Conservation (phyloP, 139 green algal species). For the Yamagishiella unicocca region DNA sequence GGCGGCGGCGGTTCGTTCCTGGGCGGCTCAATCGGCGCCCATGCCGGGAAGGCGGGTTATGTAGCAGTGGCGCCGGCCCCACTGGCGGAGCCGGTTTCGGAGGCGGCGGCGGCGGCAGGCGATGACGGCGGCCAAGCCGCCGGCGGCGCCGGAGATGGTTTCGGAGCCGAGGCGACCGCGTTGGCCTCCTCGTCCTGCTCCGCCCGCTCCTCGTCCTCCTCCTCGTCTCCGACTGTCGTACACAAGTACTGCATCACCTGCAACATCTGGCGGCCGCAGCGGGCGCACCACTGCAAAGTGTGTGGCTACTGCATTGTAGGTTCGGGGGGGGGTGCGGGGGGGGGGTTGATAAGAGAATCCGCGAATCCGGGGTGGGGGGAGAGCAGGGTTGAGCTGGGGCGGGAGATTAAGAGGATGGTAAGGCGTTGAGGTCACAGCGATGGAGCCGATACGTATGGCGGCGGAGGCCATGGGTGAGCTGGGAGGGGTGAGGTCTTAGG, state of each 20-base stretch:
- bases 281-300: constrained; percentile 73
- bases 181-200: not conserved
- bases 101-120: not conserved
- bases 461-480: too few relatives aligned
- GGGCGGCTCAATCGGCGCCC: too few relatives aligned
- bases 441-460: too few relatives aligned
- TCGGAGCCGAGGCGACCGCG: not conserved
- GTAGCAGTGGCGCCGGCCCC: not conserved
- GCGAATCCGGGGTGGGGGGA: too few relatives aligned
- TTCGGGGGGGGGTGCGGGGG: not conserved
- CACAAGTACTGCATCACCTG: constrained; percentile 81
- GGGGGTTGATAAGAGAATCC: too few relatives aligned
- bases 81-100: not conserved
- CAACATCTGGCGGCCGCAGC: constrained; percentile 78
- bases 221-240: not conserved
- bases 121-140: not conserved
- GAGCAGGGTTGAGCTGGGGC: too few relatives aligned
- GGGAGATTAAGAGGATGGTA: too few relatives aligned
- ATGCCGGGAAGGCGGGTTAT: not conserved
- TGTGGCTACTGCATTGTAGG: constrained; percentile 83
- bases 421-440: too few relatives aligned
- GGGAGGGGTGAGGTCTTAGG: too few relatives aligned
- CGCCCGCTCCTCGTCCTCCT: not conserved
- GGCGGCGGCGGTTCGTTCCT: not conserved
- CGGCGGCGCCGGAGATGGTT: too few relatives aligned